Evolutionary conservation across 768 basidiomycete genomes (phyloP).

Genomic region (Tremella yokohamensis): DNA sequence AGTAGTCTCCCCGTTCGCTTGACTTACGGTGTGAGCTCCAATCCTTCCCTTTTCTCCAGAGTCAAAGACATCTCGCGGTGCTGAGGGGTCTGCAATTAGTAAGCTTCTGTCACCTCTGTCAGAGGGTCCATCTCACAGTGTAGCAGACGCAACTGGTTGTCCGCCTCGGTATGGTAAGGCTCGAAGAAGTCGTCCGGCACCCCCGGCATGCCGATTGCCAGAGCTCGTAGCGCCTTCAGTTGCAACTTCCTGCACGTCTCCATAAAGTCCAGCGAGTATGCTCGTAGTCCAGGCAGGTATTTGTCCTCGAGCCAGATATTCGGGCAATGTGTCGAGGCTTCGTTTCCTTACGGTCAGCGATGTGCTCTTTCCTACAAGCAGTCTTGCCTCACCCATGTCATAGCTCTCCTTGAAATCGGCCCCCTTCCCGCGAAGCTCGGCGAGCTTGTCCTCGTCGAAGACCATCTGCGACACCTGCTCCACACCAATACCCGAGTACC

Average conservation of each 20-base stretch:
- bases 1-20: too few species aligned
- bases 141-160: slow-evolving; percentile 29
- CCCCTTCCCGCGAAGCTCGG: slow-evolving; percentile 10
- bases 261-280: slow-evolving; percentile 12
- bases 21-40: slow-evolving; percentile 20
- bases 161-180: slow-evolving; percentile 25
- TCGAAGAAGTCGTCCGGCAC: slow-evolving; percentile 32
- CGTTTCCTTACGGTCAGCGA: slow-evolving; percentile 6
- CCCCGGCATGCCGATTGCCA: slow-evolving; percentile 36
- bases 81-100: slow-evolving; percentile 16
- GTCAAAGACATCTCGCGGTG: slow-evolving; percentile 17
- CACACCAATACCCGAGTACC: slow-evolving; percentile 34
- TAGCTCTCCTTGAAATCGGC: slow-evolving; percentile 18
- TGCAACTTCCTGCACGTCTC: slow-evolving; percentile 21
- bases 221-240: slow-evolving; percentile 20
- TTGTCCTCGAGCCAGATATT: slow-evolving; percentile 23
- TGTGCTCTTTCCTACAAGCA: too few species aligned
- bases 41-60: slow-evolving; percentile 25
- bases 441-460: slow-evolving; percentile 23
- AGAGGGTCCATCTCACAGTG: slow-evolving; percentile 15
- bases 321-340: slow-evolving; percentile 8
- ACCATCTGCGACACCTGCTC: slow-evolving; percentile 39
- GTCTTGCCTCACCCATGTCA: slow-evolving; percentile 16
- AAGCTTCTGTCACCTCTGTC: background rate
- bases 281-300: slow-evolving; percentile 18